phyloP scores from a whole-genome alignment of 2,329 filamentous ascomycete species.

The Microthyrium microscopicum region DNA sequence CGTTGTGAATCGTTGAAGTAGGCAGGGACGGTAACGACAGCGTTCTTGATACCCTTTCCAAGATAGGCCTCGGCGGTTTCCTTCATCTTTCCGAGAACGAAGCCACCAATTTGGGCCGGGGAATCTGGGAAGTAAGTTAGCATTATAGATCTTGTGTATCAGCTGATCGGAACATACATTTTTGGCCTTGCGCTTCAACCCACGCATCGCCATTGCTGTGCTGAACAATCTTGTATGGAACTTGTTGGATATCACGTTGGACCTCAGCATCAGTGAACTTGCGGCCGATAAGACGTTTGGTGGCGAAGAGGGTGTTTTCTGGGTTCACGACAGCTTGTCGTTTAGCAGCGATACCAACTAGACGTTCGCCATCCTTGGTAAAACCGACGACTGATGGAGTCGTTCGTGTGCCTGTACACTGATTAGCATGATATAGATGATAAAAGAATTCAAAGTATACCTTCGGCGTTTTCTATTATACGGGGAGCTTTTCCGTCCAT shows the following conservation, averaged over 20 bases:
- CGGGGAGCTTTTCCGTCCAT: conserved; percentile 94
- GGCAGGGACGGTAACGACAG: conserved; percentile 88
- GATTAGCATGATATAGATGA: conserved; percentile 7
- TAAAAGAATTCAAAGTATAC: conserved; percentile 30
- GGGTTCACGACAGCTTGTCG: conserved; percentile 97
- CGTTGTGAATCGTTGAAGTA: conserved; percentile 99
- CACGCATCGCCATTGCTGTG: conserved; percentile 94
- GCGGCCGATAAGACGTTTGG: conserved; percentile 95
- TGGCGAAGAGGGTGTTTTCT: conserved; percentile 95
- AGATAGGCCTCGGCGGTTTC: conserved; percentile 92
- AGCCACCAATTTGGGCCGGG: conserved; percentile 94
- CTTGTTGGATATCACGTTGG: conserved; percentile 92
- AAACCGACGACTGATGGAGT: conserved; percentile 93
- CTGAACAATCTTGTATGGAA: conserved; percentile 96
- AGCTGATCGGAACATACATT: conserved; percentile 30
- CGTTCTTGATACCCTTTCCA: conserved; percentile 81
- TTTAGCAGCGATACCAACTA: conserved; percentile 95
- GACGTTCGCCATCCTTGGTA: conserved; percentile 83
- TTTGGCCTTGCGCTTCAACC: conserved; percentile 84
- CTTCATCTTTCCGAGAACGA: conserved; percentile 97
- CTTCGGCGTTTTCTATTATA: conserved; percentile 97
- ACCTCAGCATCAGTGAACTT: conserved; percentile 91
- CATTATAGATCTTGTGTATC: background rate
- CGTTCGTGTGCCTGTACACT: conserved; percentile 55
- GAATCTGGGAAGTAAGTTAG: conserved; percentile 39